Base-by-base conservation (phyloP, 177 flowering plant species). In the Tripterygium wilfordii region DNA sequence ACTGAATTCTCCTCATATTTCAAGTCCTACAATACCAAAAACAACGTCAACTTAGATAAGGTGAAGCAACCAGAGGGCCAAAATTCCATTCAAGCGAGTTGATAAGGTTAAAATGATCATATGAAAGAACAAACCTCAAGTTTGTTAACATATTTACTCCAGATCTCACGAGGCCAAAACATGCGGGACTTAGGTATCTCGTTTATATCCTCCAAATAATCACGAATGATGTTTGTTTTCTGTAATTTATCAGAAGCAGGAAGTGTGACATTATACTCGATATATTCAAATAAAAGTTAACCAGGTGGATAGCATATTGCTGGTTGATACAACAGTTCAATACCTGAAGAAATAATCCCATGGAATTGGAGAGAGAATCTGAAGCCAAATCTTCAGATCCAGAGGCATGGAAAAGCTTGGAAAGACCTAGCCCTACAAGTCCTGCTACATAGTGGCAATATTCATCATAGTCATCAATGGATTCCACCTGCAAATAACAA, bases 261-360 rank as follows among this genome's bases (percentile, higher is more conserved):
- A n/a, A n/a, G n/a, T 26, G 0, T 47, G 18, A 23, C n/a, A n/a
- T n/a, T n/a, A n/a, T n/a, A 12, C 24, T 39, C n/a, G n/a, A n/a
- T n/a, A n/a, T n/a, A n/a, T 15, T 19, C 31, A 2, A 45, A 45
- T n/a, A 13, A 26, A 51, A 45, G 15, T 28, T 22, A 26, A 36
- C 27, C 18, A 10, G 10, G 29, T 6, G 14, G 9, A 16, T 1
- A 51, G 19, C 24, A 22, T 26, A 51, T 30, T 5, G 43, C 56
- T 12, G n/a, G 13, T 16, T 43, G 14, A 20, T 29, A 36, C 23
- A 12, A 14, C 27, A 49, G 16, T 20, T 22, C 23, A 31, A 3
- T 59, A 91, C 98, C 95, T 88, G 96, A 61, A 92, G 91, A 79
- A 88, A 92, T 53, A 92, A 70, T 25, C 98, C 98, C 96, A 88